Evolutionary conservation across 208 protist species (phyloP).

Genomic region (Acanthamoeba healyi): DNA sequence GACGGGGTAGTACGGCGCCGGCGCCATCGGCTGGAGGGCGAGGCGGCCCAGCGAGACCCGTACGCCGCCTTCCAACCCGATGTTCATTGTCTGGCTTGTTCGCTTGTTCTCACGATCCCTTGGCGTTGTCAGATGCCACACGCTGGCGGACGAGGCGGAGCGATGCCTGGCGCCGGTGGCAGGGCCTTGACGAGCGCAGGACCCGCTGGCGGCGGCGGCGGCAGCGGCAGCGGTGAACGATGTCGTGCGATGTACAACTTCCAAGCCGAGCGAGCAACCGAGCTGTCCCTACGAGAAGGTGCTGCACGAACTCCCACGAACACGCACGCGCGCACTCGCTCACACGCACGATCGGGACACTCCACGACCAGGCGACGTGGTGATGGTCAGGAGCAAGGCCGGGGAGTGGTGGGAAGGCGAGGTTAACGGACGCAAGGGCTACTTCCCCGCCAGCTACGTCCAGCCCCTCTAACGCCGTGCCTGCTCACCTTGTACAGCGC

Average conservation of each 20-base stretch:
- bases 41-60: background rate
- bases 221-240: background rate
- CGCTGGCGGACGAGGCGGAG: too few species aligned
- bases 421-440: constrained; percentile 27
- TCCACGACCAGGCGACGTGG: constrained; percentile 37
- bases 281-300: constrained; percentile 14
- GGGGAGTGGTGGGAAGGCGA: constrained; percentile 78
- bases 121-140: background rate
- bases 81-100: too few species aligned
- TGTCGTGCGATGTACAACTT: constrained; percentile 49
- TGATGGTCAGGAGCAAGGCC: background rate
- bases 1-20: background rate
- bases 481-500: too few species aligned
- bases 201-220: background rate
- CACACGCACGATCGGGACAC: too few species aligned
- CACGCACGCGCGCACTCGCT: background rate
- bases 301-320: too few species aligned
- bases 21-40: background rate
- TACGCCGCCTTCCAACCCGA: background rate
- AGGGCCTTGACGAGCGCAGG: background rate
- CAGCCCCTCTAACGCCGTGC: constrained; percentile 51
- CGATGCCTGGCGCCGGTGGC: too few species aligned
- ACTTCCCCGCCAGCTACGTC: constrained; percentile 75
- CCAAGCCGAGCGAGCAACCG: background rate
- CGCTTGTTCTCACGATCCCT: too few species aligned